Evolutionary conservation across 352 stramenopile species (phyloP).

Genomic region (Globisporangium middletonii): DNA sequence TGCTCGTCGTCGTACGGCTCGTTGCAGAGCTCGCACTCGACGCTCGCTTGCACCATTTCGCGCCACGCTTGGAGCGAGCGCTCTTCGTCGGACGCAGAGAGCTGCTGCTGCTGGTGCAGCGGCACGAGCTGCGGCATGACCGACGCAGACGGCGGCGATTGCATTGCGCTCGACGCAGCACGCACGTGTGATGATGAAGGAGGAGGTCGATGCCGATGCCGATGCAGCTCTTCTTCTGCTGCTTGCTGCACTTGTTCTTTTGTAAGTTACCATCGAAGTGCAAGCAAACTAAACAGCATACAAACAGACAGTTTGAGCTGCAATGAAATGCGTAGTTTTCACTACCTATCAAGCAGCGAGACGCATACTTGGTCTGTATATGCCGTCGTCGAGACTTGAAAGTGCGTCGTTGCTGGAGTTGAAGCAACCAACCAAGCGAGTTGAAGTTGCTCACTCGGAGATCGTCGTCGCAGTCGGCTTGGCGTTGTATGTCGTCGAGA

Average conservation of each 20-base stretch:
- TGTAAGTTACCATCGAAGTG: no score
- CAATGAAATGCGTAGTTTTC: no score
- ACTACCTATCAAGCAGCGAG: no score
- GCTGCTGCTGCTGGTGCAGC: slow-evolving; percentile 7
- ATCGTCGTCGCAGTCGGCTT: slow-evolving; percentile 1
- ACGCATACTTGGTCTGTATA: no score
- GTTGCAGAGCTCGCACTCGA: slow-evolving; percentile 86
- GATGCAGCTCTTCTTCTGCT: no score
- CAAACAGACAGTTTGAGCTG: no score
- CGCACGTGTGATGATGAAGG: background rate
- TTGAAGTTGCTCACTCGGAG: background rate
- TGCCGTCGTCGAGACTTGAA: no score
- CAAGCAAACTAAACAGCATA: no score
- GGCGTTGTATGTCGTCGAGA: slow-evolving; percentile 42
- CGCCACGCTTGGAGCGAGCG: slow-evolving; percentile 49
- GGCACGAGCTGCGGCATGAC: slow-evolving; percentile 6
- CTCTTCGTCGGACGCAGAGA: slow-evolving; percentile 38
- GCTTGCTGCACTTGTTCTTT: no score
- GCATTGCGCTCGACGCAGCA: slow-evolving; percentile 1
- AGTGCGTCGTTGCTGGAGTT: no score
- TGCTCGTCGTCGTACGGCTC: slow-evolving; percentile 73
- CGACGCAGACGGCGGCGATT: background rate
- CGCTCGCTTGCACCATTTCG: slow-evolving; percentile 67
- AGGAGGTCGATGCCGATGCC: no score
- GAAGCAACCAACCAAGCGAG: background rate